Evolutionary conservation across 148 eudicot genomes (phyloP), one percentile per base, ranked within the genome.

Genomic region (Rhododendron griersonianum): DNA sequence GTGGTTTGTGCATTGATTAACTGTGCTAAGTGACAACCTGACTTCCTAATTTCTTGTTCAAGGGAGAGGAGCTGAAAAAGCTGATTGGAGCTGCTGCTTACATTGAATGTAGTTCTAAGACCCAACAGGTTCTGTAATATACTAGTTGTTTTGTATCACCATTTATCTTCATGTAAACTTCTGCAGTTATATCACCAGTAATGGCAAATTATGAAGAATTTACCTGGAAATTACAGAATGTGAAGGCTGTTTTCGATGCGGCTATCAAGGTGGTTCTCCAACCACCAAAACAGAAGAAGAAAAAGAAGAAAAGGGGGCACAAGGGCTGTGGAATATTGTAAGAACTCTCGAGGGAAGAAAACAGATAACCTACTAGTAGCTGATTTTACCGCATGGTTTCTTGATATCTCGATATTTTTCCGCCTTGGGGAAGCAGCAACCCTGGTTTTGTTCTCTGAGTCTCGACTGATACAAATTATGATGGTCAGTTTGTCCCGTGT

Each of bases 191-290:
- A 1, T 78, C 61, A 84, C 25, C 47, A 18, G 50, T 61, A 48
- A 35, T 14, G 47, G 21, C 81, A 21, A 47, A 2, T 19, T 80
- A 45, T 51, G 67, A 47, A 76, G 23, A 50, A 82, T 19, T 3
- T 51, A 23, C 39, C 78, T 75, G 80, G 35, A 28, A 44, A 57
- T 80, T 91, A 87, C 96, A 95, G 98, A 95, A 95, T 89, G 94
- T 95, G 87, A 95, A 95, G 90, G 95, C 94, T 50, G 98, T 95
- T 18, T 95, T 95, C 83, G 98, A 95, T 84, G 94, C 97, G 30
- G 97, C 98, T 30, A 94, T 95, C 35, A 95, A 95, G 87, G 93
- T 94, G 63, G 97, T 95, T 89, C 94, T 95, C 83, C 98, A 94
- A 88, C 98, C 95, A 82, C 97, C 98, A 13, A 95, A 92, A 91